Base-by-base conservation (phyloP, 176 grass and related monocot genomes). In the Dendrocalamus sinicus region DNA sequence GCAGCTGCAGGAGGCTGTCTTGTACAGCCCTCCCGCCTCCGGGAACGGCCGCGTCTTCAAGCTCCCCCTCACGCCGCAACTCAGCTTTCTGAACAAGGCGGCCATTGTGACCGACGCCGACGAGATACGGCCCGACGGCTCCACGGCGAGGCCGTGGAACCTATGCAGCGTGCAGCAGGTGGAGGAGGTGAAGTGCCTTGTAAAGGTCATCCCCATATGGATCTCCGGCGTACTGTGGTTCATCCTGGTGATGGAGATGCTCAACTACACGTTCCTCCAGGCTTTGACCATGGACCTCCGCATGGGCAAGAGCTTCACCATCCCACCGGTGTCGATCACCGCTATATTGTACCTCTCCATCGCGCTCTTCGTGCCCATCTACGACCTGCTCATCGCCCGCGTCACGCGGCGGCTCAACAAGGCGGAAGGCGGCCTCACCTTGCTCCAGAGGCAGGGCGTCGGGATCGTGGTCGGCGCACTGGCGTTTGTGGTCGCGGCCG, bases 81-180 rank as follows among this genome's bases (percentile, higher is more conserved):
- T 88, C 15, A 63, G 80, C 26, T 88, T 85, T 30, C 60, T 93
- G 41, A 90, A 93, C 88, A 90, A 84, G 80, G 91, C 91, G 5
- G 91, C 88, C 35, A 50, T 90, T 53, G 35, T 88, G 24, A 88
- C 84, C 10, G 77, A 85, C 26, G 85, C 77, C 75, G 88, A 69
- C 40, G 67, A 62, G 72, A 40, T 78, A 16, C 70, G 83, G 8
- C 40, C 78, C 6, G 81, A 90, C 59, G 88, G 88, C 8, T 35
- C 39, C 7, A 65, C 77, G 3, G 55, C 39, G 57, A 85, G 83
- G 50, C 26, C 61, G 39, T 90, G 91, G 91, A 67, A 32, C 3
- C 67, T 93, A 2, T 88, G 91, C 88, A 88, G 88, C 66, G 85
- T 93, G 26, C 91, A 88, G 67, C 77, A 93, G 73, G 83, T 92